phyloP scores from a whole-genome alignment of 2,329 filamentous ascomycete species.

The Exophiala bonariae region DNA sequence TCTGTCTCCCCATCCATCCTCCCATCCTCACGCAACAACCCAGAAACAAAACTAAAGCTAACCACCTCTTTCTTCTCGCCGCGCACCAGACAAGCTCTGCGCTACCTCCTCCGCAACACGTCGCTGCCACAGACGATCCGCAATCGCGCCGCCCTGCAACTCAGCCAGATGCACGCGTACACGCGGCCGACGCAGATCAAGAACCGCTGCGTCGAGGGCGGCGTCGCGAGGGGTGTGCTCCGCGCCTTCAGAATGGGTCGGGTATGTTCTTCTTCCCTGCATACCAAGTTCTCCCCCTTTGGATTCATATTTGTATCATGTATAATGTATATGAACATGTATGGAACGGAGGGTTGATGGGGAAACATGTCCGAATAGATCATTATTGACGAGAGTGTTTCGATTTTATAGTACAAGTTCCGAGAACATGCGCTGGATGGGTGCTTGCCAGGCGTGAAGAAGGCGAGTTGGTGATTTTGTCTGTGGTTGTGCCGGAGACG shows the following conservation, averaged over 20 bases:
- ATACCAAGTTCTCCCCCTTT: too few relatives aligned
- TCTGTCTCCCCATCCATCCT: neutral
- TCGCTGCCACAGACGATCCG: conserved; percentile 77
- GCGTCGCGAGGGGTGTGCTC: conserved; percentile 86
- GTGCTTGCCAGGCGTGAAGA: conserved; percentile 86
- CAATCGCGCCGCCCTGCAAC: conserved; percentile 87
- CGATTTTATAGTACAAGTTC: conserved; percentile 80
- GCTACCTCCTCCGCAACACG: conserved; percentile 92
- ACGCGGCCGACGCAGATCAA: conserved; percentile 90
- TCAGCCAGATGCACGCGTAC: conserved; percentile 94
- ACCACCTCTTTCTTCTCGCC: neutral
- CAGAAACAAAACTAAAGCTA: conserved; percentile 8
- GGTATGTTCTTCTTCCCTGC: conserved; percentile 60
- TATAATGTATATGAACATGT: too few relatives aligned
- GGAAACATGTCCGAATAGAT: too few relatives aligned
- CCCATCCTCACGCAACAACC: neutral
- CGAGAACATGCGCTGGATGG: conserved; percentile 83
- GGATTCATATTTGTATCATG: too few relatives aligned
- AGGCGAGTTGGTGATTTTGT: conserved; percentile 83
- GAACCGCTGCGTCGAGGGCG: conserved; percentile 89
- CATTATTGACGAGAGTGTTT: conserved; percentile 1
- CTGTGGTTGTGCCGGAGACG: too few relatives aligned
- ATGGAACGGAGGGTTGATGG: too few relatives aligned
- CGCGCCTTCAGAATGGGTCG: conserved; percentile 88
- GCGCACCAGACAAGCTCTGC: conserved; percentile 77